Percentiles rank a stretch among this genome's conserved stretches.
Evolutionary conservation across 2,329 filamentous ascomycete species (phyloP).

Genomic region (Albophoma yamanashiensis): DNA sequence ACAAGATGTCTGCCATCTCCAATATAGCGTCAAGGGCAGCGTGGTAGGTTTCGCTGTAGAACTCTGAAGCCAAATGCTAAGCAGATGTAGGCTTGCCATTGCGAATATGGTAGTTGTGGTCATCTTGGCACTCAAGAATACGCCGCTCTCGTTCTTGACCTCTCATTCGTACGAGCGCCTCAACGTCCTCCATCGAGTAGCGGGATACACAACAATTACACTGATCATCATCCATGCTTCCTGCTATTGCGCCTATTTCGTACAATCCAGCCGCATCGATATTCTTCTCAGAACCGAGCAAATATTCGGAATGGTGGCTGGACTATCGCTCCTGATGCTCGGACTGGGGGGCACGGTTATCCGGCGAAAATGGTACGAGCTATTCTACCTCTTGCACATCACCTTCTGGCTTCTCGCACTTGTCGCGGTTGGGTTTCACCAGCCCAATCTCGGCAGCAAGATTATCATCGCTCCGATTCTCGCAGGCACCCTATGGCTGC

Average conservation of each 20-base stretch:
- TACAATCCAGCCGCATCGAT: conserved; percentile 10
- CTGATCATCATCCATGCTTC: conserved; percentile 34
- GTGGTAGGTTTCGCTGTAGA: conserved; percentile 18
- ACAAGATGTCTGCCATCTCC: conserved; percentile 15
- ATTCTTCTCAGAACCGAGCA: conserved; percentile 25
- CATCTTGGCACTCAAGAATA: conserved; percentile 47
- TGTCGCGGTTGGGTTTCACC: conserved; percentile 39
- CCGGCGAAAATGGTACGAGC: conserved; percentile 40
- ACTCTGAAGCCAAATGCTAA: not conserved
- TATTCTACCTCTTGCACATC: conserved; percentile 44
- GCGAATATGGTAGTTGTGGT: conserved; percentile 40
- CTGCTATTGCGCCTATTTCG: conserved; percentile 32
- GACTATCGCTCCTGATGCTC: conserved; percentile 32
- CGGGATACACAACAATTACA: conserved; percentile 37
- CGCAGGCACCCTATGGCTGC: conserved; percentile 34
- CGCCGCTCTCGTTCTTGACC: conserved; percentile 41
- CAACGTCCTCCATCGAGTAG: conserved; percentile 44
- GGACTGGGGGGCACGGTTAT: conserved; percentile 30
- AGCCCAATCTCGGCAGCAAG: conserved; percentile 31
- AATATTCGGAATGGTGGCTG: conserved; percentile 38
- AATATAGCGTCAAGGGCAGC: conserved; percentile 27
- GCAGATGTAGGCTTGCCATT: conserved; percentile 22
- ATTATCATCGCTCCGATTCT: conserved; percentile 30
- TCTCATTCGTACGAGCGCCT: conserved; percentile 48
- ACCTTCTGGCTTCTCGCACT: conserved; percentile 36